Percentiles rank a stretch among this genome's conserved stretches.
These are phyloP conservation scores for Rhizopogon rudus DNA, from an alignment of 768 basidiomycete genomes.

Conservation along the genomic window DNA sequence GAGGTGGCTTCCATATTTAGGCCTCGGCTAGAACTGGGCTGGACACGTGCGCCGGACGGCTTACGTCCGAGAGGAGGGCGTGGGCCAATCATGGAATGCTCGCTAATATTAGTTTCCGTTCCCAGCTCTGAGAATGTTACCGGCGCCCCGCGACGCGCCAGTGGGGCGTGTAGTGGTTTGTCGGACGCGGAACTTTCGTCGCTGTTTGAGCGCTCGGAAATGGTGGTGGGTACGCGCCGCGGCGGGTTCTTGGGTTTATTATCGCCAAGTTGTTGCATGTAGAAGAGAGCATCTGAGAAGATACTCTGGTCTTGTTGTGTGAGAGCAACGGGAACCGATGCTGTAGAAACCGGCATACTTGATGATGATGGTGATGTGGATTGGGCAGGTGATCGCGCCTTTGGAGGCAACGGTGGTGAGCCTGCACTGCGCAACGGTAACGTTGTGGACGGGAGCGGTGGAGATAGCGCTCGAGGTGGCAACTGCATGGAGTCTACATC, in stretches of 20 bases:
- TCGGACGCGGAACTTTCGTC: constrained; percentile 27
- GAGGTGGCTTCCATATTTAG: constrained; percentile 29
- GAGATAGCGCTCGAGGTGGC: constrained; percentile 8
- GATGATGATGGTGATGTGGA: constrained; percentile 10
- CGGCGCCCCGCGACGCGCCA: constrained; percentile 14
- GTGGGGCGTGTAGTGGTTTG: constrained; percentile 18
- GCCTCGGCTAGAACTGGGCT: constrained; percentile 31
- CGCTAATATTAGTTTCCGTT: constrained; percentile 21
- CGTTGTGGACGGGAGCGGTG: constrained; percentile 7
- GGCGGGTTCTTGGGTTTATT: constrained; percentile 20
- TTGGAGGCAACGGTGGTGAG: constrained; percentile 18
- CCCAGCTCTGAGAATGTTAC: constrained; percentile 9
- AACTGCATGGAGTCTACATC: constrained; percentile 8
- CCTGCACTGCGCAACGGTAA: constrained; percentile 10
- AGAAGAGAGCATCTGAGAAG: constrained; percentile 57
- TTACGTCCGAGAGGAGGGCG: constrained; percentile 49
- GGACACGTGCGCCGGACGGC: constrained; percentile 82
- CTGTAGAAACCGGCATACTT: constrained; percentile 5
- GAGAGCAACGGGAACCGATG: constrained; percentile 17
- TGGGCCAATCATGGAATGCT: constrained; percentile 34
- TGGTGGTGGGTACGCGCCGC: constrained; percentile 41
- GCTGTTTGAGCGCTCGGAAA: constrained; percentile 39
- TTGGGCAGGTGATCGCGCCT: constrained; percentile 15
- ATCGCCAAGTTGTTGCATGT: constrained; percentile 56
- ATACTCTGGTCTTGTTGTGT: constrained; percentile 34